Percentiles rank a stretch among this genome's conserved stretches.
Evolutionary conservation across 2,329 filamentous ascomycete genomes (phyloP).

Genomic region (Calonectria pseudoturangicola): DNA sequence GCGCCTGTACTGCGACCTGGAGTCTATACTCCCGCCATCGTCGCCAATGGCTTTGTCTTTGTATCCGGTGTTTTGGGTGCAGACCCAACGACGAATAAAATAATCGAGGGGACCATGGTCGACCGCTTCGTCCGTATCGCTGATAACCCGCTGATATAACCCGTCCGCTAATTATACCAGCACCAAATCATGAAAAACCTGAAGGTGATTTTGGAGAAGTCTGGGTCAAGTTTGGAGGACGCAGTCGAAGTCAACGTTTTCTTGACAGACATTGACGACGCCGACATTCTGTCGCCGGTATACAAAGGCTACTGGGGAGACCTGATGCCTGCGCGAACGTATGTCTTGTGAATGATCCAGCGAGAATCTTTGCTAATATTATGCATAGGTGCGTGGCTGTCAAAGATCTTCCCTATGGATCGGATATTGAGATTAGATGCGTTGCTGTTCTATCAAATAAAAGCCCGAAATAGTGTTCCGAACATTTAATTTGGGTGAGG

Average conservation of each 20-base stretch:
- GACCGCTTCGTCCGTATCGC: neutral
- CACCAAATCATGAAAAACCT: constrained; percentile 10
- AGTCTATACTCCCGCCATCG: neutral
- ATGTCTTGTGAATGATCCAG: neutral
- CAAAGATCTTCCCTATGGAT: neutral
- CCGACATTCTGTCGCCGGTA: neutral
- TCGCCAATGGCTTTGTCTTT: constrained; percentile 12
- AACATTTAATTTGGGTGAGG: too few relatives aligned
- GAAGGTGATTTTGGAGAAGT: neutral
- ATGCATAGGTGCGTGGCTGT: neutral
- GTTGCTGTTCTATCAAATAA: constrained; percentile 1
- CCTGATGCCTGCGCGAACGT: constrained; percentile 10
- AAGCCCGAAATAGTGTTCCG: neutral
- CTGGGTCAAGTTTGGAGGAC: neutral
- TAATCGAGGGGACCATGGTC: neutral
- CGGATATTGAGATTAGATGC: constrained; percentile 7
- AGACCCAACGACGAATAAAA: neutral
- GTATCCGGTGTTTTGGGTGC: constrained; percentile 4
- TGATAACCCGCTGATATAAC: neutral
- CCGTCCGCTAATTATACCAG: neutral
- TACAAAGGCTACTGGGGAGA: constrained; percentile 3
- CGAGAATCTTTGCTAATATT: neutral
- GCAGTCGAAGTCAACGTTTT: constrained; percentile 15
- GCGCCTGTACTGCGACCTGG: neutral
- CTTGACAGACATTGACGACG: neutral